Evolutionary conservation across 306 rosid species (phyloP).

Genomic region (Vigna angularis): DNA sequence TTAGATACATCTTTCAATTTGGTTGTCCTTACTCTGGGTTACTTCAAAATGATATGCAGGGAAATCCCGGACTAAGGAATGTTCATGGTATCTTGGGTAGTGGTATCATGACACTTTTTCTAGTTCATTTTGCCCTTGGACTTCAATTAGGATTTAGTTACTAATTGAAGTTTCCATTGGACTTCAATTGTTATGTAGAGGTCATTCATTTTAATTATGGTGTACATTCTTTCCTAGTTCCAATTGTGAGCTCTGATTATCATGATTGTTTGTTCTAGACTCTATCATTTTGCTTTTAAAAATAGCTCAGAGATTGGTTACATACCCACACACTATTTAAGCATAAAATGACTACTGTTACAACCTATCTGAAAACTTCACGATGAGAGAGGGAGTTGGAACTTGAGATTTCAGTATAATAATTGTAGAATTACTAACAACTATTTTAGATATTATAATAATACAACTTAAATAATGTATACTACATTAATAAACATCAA

Average conservation of each 20-base stretch:
- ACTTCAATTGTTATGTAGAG: not conserved
- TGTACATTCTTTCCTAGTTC: constrained; percentile 41
- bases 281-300: constrained; percentile 13
- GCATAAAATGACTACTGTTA: not conserved
- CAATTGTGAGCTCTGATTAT: constrained; percentile 18
- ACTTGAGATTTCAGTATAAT: not conserved
- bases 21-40: constrained; percentile 22
- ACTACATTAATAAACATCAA: not conserved
- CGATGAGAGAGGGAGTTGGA: not conserved
- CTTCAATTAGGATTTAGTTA: constrained; percentile 85
- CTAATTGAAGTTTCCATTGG: constrained; percentile 35
- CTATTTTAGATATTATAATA: no score
- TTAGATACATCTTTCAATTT: not conserved
- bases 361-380: constrained; percentile 8
- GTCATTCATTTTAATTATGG: constrained; percentile 23
- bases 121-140: constrained; percentile 86
- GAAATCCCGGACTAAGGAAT: constrained; percentile 74
- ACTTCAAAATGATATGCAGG: constrained; percentile 57
- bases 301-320: constrained; percentile 7
- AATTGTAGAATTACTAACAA: not conserved
- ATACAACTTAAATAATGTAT: no score
- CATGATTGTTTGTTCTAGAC: constrained; percentile 20
- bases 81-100: constrained; percentile 89
- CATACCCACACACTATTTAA: not conserved
- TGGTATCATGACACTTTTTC: constrained; percentile 88